phyloP scores from a whole-genome alignment of 1,284 basidiomycete species.

The Trichosporon ovoides region DNA sequence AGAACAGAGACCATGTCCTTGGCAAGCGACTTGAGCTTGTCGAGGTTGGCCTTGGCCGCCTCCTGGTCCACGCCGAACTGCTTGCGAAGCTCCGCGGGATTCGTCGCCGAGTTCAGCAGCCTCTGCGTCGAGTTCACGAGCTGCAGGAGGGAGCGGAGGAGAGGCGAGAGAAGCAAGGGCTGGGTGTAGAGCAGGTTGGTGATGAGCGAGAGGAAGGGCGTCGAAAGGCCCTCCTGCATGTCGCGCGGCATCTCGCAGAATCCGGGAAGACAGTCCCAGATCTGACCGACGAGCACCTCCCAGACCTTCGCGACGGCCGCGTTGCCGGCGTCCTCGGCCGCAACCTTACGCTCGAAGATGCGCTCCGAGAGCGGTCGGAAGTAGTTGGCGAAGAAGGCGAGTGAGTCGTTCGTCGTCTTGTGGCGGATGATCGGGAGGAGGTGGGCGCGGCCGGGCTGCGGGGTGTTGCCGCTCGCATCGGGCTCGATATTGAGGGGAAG shows the following conservation, averaged over 20 bases:
- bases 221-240: constrained; percentile 59
- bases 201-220: constrained; percentile 76
- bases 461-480: constrained; percentile 52
- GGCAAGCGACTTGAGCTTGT: constrained; percentile 68
- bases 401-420: constrained; percentile 67
- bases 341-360: constrained; percentile 79
- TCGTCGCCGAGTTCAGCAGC: constrained; percentile 51
- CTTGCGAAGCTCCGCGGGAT: constrained; percentile 51
- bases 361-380: constrained; percentile 91
- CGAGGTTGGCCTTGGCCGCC: constrained; percentile 65
- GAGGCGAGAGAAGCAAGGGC: constrained; percentile 70
- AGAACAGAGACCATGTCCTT: constrained; percentile 91
- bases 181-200: constrained; percentile 88
- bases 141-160: constrained; percentile 73
- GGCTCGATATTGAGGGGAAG: constrained; percentile 85
- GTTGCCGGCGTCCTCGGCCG: constrained; percentile 64
- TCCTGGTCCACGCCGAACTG: constrained; percentile 56
- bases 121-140: constrained; percentile 63
- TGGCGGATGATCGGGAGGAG: constrained; percentile 84
- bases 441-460: constrained; percentile 66
- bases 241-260: constrained; percentile 78
- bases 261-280: constrained; percentile 67
- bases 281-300: constrained; percentile 84
- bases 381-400: constrained; percentile 79
- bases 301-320: constrained; percentile 87